These are phyloP conservation scores for Coelastrella sp. DNA, from an alignment of 139 green algal genomes.

Conservation along the genomic window DNA sequence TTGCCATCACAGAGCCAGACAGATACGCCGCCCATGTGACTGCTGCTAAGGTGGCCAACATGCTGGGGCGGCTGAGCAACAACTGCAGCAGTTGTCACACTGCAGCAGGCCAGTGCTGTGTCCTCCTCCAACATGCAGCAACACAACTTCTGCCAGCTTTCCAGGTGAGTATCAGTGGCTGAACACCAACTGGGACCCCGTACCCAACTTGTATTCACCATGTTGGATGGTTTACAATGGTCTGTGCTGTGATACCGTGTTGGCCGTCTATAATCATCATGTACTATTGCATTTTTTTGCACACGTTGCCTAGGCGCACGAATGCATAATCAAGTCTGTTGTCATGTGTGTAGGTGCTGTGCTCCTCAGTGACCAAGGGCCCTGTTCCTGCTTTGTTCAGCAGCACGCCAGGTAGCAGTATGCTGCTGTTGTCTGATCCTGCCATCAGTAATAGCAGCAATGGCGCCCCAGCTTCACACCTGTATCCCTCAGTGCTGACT, in stretches of 20 bases:
- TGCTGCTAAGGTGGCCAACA: background rate
- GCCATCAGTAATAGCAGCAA: background rate
- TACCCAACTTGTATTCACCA: too few relatives aligned
- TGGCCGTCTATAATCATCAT: too few relatives aligned
- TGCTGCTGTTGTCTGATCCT: background rate
- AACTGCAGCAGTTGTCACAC: background rate
- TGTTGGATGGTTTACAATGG: too few relatives aligned
- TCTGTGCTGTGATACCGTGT: too few relatives aligned
- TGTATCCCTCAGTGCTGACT: conserved; percentile 4
- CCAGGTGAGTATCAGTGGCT: conserved; percentile 16
- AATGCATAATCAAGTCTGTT: background rate
- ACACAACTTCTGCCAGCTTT: conserved; percentile 39
- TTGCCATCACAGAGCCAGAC: conserved; percentile 25
- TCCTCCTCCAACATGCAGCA: conserved; percentile 21
- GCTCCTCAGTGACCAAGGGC: background rate
- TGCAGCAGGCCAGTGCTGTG: background rate
- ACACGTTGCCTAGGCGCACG: background rate
- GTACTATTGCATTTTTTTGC: too few relatives aligned
- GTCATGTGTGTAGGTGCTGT: background rate
- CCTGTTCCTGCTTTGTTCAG: background rate
- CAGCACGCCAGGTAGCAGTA: background rate
- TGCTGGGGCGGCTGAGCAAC: conserved; percentile 7
- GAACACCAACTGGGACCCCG: too few relatives aligned
- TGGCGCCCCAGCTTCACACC: conserved; percentile 12
- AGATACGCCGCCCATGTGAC: background rate